These are phyloP conservation scores for Mortierella sp. DNA, from an alignment of 371 early-diverging fungal genomes.

Conservation along the genomic window DNA sequence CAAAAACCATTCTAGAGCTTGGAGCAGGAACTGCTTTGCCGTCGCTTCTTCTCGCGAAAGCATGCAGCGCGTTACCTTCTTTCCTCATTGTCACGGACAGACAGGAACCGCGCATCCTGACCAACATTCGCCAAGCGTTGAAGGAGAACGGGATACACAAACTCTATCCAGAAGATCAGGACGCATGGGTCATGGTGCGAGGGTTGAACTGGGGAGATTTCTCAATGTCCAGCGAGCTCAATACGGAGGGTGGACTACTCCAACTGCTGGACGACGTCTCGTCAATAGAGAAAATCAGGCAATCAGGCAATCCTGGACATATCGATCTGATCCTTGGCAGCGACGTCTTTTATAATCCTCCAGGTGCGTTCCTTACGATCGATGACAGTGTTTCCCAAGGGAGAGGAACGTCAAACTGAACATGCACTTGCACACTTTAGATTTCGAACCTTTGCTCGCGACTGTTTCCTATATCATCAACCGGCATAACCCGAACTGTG, in stretches of 20 bases:
- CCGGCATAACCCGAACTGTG: constrained; percentile 59
- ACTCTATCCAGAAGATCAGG: constrained; percentile 1
- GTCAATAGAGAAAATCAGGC: constrained; percentile 1
- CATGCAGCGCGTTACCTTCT: neutral
- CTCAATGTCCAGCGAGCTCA: constrained; percentile 38
- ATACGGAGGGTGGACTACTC: constrained; percentile 34
- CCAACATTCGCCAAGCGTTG: constrained; percentile 55
- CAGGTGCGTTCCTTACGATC: constrained; percentile 43
- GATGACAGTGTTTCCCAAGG: neutral
- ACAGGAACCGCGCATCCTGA: constrained; percentile 54
- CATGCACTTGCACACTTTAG: constrained; percentile 24
- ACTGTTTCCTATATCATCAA: constrained; percentile 60
- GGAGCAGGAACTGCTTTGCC: constrained; percentile 68
- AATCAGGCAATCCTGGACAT: constrained; percentile 14
- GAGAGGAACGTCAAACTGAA: neutral
- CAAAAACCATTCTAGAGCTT: constrained; percentile 43
- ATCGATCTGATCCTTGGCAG: constrained; percentile 66
- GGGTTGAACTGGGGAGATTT: constrained; percentile 61
- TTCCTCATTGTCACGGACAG: constrained; percentile 56
- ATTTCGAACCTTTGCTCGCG: constrained; percentile 65
- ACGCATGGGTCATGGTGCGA: constrained; percentile 21
- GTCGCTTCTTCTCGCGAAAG: constrained; percentile 59
- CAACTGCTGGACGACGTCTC: constrained; percentile 47
- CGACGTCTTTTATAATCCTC: constrained; percentile 69
- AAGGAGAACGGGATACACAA: constrained; percentile 45